Percentiles rank a stretch among this genome's conserved stretches.
Conservation (phyloP, 164 flowering plant species). For the Litsea cubeba region DNA sequence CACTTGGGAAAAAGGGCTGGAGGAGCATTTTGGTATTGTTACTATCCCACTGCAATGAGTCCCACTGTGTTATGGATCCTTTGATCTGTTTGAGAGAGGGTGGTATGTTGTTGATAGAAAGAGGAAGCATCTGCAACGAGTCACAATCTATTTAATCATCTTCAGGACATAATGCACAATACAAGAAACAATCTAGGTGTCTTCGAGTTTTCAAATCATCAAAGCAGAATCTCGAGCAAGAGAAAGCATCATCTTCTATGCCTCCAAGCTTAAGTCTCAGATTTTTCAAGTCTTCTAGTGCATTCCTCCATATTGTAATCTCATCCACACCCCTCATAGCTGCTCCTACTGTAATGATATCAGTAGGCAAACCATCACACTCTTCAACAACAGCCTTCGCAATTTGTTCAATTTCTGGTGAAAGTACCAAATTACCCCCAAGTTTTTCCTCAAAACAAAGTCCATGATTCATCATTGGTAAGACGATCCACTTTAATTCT, state of each 20-base stretch:
- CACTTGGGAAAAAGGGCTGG: too few relatives aligned
- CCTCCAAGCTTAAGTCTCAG: background rate
- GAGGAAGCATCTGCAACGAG: too few relatives aligned
- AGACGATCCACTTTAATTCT: conserved; percentile 1
- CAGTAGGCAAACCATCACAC: conserved; percentile 1
- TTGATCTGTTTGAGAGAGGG: too few relatives aligned
- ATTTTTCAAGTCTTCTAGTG: background rate
- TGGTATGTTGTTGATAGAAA: too few relatives aligned
- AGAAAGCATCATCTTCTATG: background rate
- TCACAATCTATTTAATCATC: background rate
- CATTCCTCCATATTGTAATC: background rate
- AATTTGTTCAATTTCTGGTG: conserved; percentile 2
- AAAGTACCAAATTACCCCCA: background rate
- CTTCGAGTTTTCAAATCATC: background rate
- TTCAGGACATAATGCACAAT: background rate
- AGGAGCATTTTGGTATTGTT: too few relatives aligned
- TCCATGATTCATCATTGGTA: background rate
- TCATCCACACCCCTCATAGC: conserved; percentile 4
- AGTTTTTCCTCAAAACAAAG: background rate
- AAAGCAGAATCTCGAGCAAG: background rate
- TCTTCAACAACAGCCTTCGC: background rate
- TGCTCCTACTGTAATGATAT: background rate
- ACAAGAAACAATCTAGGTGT: background rate
- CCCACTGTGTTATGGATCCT: too few relatives aligned
- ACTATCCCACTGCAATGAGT: too few relatives aligned